Evolutionary conservation across 768 basidiomycete species (phyloP), one percentile per base, ranked within the genome.

Genomic region (Fibroporia radiculosa): DNA sequence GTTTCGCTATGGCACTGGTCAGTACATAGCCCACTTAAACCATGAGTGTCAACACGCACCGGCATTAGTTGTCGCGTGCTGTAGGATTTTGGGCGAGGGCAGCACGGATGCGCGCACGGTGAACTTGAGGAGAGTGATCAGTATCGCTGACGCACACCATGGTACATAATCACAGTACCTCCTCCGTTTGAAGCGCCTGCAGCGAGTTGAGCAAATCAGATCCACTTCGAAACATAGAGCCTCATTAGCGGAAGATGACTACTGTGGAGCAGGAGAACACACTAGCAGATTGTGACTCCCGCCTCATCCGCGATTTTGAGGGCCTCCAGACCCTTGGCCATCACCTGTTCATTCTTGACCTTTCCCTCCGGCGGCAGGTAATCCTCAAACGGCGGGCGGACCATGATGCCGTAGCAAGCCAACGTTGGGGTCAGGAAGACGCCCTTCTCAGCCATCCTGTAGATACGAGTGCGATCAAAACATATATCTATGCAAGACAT

Each of bases 111-210:
- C 57, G 22, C 71, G 60, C 19, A 70, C 68, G 8, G 64, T 55
- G 47, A 72, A 72, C 52, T 56, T n/a, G 27, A 34, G 18, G 7
- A 26, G 18, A 37, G 12, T 11, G 13, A 4, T 40, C 11, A 38
- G 45, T 29, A 3, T n/a, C n/a, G n/a, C n/a, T n/a, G n/a, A n/a
- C 20, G 24, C 6, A 31, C 11, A 3, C 12, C 25, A 6, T 12
- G 19, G 24, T 20, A 12, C 22, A 32, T 25, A 6, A 12, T n/a
- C 26, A 39, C 14, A 2, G 32, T 18, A 51, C 54, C 45, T 56
- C 55, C 42, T 68, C 79, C 79, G 63, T 84, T 69, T 44, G 86
- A 70, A 55, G 77, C 70, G 64, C 82, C 71, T 40, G 84, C 80
- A 65, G 80, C 73, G 49, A 88, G 52, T 55, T 83, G 71, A 44